Conservation (phyloP, 2,329 filamentous ascomycete species). For the Graphilbum ipis-grandicollis region DNA sequence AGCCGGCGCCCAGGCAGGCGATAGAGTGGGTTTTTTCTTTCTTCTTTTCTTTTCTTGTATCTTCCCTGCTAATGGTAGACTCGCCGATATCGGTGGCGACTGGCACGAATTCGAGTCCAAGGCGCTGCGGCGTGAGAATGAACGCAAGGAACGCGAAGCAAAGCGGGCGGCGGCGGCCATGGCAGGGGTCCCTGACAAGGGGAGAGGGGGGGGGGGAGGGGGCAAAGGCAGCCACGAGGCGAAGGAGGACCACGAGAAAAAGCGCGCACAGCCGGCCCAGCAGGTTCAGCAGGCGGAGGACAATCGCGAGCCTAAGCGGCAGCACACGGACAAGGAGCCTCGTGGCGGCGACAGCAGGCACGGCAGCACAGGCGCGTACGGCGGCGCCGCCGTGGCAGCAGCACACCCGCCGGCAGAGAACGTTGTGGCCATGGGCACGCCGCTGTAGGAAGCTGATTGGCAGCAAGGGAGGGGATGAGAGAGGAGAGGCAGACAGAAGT, state of each 20-base stretch:
- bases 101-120: slow-evolving; percentile 99
- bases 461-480: too few species aligned
- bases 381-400: too few species aligned
- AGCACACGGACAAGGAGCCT: too few species aligned
- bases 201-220: too few species aligned
- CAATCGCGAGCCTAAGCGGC: not conserved
- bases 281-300: not conserved
- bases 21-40: slow-evolving; percentile 46
- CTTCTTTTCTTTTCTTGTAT: not conserved
- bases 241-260: slow-evolving; percentile 5
- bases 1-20: slow-evolving; percentile 60
- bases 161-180: slow-evolving; percentile 17
- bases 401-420: not conserved
- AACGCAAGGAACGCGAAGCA: slow-evolving; percentile 42
- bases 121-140: slow-evolving; percentile 77
- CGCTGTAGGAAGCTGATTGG: too few species aligned
- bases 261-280: slow-evolving; percentile 7
- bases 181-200: too few species aligned
- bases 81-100: slow-evolving; percentile 71
- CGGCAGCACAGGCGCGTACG: too few species aligned
- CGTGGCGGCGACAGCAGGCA: too few species aligned
- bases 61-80: slow-evolving; percentile 24
- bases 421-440: not conserved
- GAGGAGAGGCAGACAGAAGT: too few species aligned
- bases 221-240: slow-evolving; percentile 1